phyloP scores from a whole-genome alignment of 2,329 filamentous ascomycete species.

The Fusarium pseudograminearum region DNA sequence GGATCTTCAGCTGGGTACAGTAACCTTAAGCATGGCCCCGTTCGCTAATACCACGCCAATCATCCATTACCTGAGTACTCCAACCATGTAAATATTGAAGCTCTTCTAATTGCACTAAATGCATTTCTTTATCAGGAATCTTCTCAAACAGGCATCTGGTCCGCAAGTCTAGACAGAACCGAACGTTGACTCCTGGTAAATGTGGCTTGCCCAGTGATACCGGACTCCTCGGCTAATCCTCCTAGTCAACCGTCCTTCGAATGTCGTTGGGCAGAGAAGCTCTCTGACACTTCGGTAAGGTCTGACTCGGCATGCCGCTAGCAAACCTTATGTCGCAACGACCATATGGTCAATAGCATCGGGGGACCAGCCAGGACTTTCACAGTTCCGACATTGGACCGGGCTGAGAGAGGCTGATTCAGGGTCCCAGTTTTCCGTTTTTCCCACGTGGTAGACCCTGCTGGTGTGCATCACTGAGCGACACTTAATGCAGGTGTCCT shows the following conservation, averaged over 20 bases:
- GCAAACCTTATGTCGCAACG: not conserved
- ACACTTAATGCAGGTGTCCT: conserved; percentile 2
- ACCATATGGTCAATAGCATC: not conserved
- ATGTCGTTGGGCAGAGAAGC: not conserved
- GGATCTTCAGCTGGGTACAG: not conserved
- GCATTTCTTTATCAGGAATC: not conserved
- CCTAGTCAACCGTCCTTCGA: not conserved
- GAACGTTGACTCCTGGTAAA: conserved; percentile 7
- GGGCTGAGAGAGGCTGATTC: not conserved
- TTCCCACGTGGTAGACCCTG: conserved; percentile 5
- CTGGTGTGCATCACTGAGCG: not conserved
- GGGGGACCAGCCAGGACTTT: not conserved
- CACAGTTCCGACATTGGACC: conserved; percentile 3
- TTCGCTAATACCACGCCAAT: not conserved
- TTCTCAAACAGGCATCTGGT: conserved; percentile 15
- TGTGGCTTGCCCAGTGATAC: conserved; percentile 3
- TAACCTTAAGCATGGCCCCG: not conserved
- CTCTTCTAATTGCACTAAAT: not conserved
- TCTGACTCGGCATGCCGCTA: conserved; percentile 8
- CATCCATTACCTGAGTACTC: not conserved
- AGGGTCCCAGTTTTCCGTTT: not conserved
- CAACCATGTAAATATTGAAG: not conserved
- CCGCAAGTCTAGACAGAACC: not conserved
- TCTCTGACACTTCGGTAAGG: not conserved
- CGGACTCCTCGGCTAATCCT: not conserved